Evolutionary conservation across 768 basidiomycete species (phyloP), one percentile per base, ranked within the genome.

Genomic region (Rhizopogon salebrosus): DNA sequence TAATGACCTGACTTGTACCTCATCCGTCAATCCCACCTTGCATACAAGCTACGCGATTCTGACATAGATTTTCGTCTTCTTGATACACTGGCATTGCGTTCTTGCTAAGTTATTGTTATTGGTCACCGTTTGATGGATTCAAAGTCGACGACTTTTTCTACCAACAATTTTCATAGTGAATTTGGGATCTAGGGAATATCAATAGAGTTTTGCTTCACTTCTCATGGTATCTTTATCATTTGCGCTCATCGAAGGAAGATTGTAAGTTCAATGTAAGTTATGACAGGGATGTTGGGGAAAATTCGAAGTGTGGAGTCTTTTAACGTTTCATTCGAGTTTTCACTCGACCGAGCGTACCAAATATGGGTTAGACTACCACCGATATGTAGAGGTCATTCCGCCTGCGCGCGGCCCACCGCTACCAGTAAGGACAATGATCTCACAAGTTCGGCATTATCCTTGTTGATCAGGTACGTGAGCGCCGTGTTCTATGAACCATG

Each of bases 331-430:
- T 20, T 31, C 41, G 55, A 52, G 3, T 36, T 51, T 56, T 60
- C 56, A 48, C 58, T 59, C 58, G 42, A 67, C 58, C 61, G 59
- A 60, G 59, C 54, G 58, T 68, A 52, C 64, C 62, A 64, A 57
- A 54, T 61, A 43, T 49, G 64, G 66, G 60, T 22, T 22, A 9
- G 14, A 46, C 29, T 46, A 34, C 22, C 14, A 34, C 45, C 45
- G 45, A 31, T 8, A 31, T 45, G 43, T 7, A 10, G 26, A 18
- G 42, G 42, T 24, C 10, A 27, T 6, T 41, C 42, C 42, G 26
- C n/a, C 26, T n/a, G n/a, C n/a, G n/a, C n/a, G n/a, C n/a, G n/a
- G n/a, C n/a, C n/a, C n/a, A n/a, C n/a, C n/a, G n/a, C n/a, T n/a
- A n/a, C n/a, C n/a, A n/a, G n/a, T n/a, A n/a, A n/a, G n/a, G n/a